A percentile compares a stretch with the other conserved stretches of the same genome.
These are phyloP conservation scores for Vigna reflexopilosa DNA, from an alignment of 306 rosid genomes.

Conservation along the genomic window DNA sequence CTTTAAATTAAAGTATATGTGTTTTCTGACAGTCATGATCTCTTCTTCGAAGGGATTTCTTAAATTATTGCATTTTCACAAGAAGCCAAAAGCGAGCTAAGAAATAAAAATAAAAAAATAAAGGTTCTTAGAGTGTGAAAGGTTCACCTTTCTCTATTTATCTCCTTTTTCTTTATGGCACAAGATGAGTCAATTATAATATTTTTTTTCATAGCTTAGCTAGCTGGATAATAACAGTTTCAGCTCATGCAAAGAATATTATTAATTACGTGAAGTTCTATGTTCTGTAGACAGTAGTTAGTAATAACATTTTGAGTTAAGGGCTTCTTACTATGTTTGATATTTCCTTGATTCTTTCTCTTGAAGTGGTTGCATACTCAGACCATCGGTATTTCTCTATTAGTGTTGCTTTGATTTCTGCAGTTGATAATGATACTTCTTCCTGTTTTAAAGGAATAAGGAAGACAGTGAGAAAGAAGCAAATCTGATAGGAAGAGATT, in stretches of 20 bases:
- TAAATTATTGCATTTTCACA: neutral
- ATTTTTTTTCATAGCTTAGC: neutral
- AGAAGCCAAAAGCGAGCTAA: too few species aligned
- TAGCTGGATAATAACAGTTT: neutral
- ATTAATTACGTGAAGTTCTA: neutral
- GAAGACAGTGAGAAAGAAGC: neutral
- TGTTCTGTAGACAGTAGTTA: neutral
- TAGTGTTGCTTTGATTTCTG: constrained; percentile 52
- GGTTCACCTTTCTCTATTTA: neutral
- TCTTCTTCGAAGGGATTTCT: neutral
- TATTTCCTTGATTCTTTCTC: constrained; percentile 52
- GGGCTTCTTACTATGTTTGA: constrained; percentile 46
- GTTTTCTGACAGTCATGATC: neutral
- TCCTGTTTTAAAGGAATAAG: constrained; percentile 42
- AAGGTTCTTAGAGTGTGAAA: neutral
- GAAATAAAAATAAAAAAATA: too few species aligned
- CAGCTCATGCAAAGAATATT: neutral
- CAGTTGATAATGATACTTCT: constrained; percentile 47
- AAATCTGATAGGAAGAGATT: too few species aligned
- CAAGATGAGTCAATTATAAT: neutral
- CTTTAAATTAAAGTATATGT: too few species aligned
- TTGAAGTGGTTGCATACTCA: constrained; percentile 53
- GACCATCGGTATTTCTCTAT: constrained; percentile 60
- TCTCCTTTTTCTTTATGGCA: neutral
- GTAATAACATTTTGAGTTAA: neutral